Evolutionary conservation across 148 eudicot genomes (phyloP).

Genomic region (Nepenthes mirabilis): DNA sequence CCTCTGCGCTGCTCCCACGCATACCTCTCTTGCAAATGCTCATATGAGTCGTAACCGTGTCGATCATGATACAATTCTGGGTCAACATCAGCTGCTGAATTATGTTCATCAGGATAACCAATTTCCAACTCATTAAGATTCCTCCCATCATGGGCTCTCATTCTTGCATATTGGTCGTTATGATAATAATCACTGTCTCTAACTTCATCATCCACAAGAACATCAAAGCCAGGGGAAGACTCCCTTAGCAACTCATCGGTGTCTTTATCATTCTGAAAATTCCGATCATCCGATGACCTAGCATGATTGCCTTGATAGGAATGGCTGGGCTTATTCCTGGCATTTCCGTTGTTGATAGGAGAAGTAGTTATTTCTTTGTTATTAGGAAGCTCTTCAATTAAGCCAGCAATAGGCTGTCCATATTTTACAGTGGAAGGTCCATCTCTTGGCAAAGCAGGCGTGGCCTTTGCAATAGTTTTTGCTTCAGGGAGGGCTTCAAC

Average conservation of each 20-base stretch:
- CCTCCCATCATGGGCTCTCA: slow-evolving; percentile 35
- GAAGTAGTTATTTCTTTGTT: slow-evolving; percentile 14
- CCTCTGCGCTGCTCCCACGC: slow-evolving; percentile 39
- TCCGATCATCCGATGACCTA: slow-evolving; percentile 28
- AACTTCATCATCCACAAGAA: slow-evolving; percentile 78
- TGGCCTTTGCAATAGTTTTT: slow-evolving; percentile 14
- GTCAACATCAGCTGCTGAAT: slow-evolving; percentile 30
- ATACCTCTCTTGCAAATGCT: slow-evolving; percentile 33
- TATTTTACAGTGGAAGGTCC: slow-evolving; percentile 19
- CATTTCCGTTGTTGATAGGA: slow-evolving; percentile 29
- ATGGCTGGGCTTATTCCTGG: slow-evolving; percentile 24
- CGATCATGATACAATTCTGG: slow-evolving; percentile 33
- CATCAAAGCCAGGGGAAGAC: slow-evolving; percentile 95
- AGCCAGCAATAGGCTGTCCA: slow-evolving; percentile 10
- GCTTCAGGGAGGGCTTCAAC: slow-evolving; percentile 20
- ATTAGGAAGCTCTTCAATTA: slow-evolving; percentile 27
- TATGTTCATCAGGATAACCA: slow-evolving; percentile 30
- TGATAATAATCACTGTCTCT: slow-evolving; percentile 54
- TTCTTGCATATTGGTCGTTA: slow-evolving; percentile 39
- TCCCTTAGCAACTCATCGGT: slow-evolving; percentile 63
- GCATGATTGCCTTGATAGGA: slow-evolving; percentile 15
- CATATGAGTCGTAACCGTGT: slow-evolving; percentile 39
- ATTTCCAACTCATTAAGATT: slow-evolving; percentile 41
- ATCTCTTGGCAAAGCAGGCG: slow-evolving; percentile 16
- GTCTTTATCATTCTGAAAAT: slow-evolving; percentile 39